Conservation (phyloP, 805 yeast species). For the Candida nemodendra region DNA sequence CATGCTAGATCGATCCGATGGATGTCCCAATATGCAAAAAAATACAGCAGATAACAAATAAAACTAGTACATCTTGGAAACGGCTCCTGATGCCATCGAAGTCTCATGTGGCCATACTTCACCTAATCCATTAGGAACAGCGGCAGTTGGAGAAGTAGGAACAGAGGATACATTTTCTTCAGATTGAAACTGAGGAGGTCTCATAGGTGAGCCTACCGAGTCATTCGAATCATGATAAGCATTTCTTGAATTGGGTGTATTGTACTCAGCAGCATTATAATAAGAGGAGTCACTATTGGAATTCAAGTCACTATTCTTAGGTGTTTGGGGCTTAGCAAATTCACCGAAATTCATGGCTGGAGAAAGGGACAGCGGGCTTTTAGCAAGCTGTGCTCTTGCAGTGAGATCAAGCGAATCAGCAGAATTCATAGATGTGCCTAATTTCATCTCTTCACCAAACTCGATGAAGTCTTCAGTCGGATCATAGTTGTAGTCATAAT, state of each 20-base stretch:
- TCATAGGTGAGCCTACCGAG: background rate
- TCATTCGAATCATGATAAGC: background rate
- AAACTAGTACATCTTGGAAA: no score
- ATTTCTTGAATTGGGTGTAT: background rate
- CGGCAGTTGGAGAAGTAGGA: background rate
- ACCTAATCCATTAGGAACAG: background rate
- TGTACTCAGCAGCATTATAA: background rate
- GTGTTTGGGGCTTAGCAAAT: background rate
- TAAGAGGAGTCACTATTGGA: background rate
- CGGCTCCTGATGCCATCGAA: no score
- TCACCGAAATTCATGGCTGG: background rate
- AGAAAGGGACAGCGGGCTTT: background rate
- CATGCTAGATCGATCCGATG: no score
- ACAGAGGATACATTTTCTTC: background rate
- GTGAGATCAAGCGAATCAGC: conserved; percentile 7
- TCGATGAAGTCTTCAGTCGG: conserved; percentile 33
- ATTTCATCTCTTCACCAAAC: conserved; percentile 2
- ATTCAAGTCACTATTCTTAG: background rate
- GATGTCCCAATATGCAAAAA: no score
- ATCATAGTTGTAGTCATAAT: conserved; percentile 26
- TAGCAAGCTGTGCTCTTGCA: background rate
- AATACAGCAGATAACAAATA: no score
- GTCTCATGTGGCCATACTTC: background rate
- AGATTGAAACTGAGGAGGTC: background rate
- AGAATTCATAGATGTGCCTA: conserved; percentile 4